Evolutionary conservation across 305 asterid genomes (phyloP), one percentile per base, ranked within the genome.

Genomic region (Petunia hybrid): DNA sequence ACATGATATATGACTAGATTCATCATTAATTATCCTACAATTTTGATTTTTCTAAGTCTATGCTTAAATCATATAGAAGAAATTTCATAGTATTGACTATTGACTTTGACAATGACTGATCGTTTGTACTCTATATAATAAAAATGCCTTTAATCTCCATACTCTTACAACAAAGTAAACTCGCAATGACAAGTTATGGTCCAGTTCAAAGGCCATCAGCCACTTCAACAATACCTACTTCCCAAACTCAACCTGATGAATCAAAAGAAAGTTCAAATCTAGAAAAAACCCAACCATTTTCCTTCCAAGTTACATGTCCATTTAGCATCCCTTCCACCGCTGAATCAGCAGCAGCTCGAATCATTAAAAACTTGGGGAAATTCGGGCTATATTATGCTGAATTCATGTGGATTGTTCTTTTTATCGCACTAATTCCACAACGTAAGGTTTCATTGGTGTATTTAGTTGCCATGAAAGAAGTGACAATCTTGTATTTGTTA

Each of bases 371-470:
- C 89, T 62, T 90, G 0, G 70, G 42, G 31, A 76, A 41, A 8
- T 91, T 91, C 64, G 45, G 83, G 2, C 63, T 88, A 46, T 89
- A 86, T 85, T 91, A 92, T 42, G 82, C 82, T 1, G 82, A 79
- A 5, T 91, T 94, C 13, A 61, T 91, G 31, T 93, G 90, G 88
- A 84, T 93, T 1, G 91, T 90, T 2, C 91, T 93, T 63, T 90
- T 91, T 83, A 91, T 93, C 35, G 45, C 93, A 76, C 91, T 94
- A 5, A 65, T 87, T 22, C 97, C 97, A 4, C 0, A 1, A 16
- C 90, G 96, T 5, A 90, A 91, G 60, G 93, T 86, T 41, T 94
- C 96, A 0, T 73, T 90, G 7, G 77, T 92, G 62, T 82, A 8
- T 71, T 81, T 93, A 76, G 94, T 91, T 36, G 89, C 87, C 66